A percentile compares a stretch with the other conserved stretches of the same genome.
phyloP scores from a whole-genome alignment of 106 monocot genomes.

The Acanthochlamys bracteata region DNA sequence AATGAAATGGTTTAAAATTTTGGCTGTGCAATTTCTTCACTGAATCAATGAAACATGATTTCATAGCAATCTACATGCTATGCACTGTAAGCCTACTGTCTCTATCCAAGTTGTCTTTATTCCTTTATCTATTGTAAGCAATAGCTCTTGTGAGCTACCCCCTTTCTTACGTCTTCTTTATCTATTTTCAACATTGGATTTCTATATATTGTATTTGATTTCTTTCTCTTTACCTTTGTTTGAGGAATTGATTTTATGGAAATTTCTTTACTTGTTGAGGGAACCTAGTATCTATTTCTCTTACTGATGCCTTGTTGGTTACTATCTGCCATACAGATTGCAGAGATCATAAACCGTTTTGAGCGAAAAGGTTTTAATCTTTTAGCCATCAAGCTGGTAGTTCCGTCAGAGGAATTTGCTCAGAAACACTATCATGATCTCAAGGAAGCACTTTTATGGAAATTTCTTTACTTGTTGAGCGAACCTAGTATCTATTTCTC shows the following conservation, averaged over 20 bases:
- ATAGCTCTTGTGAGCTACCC: too few relatives aligned
- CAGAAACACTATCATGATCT: slow-evolving; percentile 96
- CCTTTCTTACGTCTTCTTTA: too few relatives aligned
- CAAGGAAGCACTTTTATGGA: slow-evolving; percentile 67
- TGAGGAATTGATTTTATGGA: too few relatives aligned
- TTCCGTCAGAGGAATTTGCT: slow-evolving; percentile 86
- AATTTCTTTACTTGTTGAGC: background rate
- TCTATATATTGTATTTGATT: background rate
- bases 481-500: background rate
- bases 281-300: background rate
- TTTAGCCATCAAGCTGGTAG: slow-evolving; percentile 79
- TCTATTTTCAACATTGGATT: background rate
- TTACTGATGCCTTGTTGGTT: background rate
- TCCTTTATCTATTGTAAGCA: too few relatives aligned
- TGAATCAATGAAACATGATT: too few relatives aligned
- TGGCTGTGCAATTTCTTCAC: too few relatives aligned
- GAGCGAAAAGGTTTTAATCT: slow-evolving; percentile 91
- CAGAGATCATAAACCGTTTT: slow-evolving; percentile 87
- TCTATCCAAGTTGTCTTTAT: too few relatives aligned
- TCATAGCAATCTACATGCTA: too few relatives aligned
- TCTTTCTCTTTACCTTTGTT: background rate
- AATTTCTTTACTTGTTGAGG: background rate
- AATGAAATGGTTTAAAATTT: too few relatives aligned
- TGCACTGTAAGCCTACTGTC: too few relatives aligned
- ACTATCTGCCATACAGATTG: slow-evolving; percentile 39